Evolutionary conservation across 139 green algal genomes (phyloP), one percentile per base, ranked within the genome.

Genomic region (Penium margaritaceum): DNA sequence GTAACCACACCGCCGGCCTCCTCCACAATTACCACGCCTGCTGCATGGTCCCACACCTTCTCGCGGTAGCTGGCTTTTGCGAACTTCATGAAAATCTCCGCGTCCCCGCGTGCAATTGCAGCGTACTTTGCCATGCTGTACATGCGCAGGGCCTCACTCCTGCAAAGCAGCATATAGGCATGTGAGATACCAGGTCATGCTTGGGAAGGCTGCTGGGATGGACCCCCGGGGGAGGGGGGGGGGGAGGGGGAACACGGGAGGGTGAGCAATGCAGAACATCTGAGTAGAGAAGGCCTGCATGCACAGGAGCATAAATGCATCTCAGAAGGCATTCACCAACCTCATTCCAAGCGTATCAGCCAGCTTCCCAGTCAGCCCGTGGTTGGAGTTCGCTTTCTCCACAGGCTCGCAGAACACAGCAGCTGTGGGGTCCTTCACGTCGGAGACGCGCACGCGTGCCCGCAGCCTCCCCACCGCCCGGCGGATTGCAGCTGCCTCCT

Each of bases 1-100:
- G 70, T 82, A 3, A 85, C 80, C 6, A 76, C 41, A 12, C 82
- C 82, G 4, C 82, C 82, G 3, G 82, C 82, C 65, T 87, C 82
- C 46, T 87, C 80, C 35, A 87, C 79, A 32, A 85, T 73, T 30
- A 85, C 73, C 30, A 79, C 75, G 30, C 82, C 82, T 6, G 80
- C 82, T 51, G 80, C 82, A 55, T 87, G 82, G 68, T 87, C 82
- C 82, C 82, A 87, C 68, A 80, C 55, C 55, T 80, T 85, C 75
- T 86, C 82, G 44, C 73, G 71, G 74, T 86, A 86, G 14, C 33
- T 60, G 17, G 64, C 61, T 14, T 67, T 71, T 17, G 82, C 82
- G 46, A 86, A 86, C 60, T 81, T 82, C 82, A 86, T 86, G 67
- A 85, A 85, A 37, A 85, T 78, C 38, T 84, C 75, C 12, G 82